Evolutionary conservation across 805 yeast genomes (phyloP).

Genomic region (Hanseniaspora osmophila): DNA sequence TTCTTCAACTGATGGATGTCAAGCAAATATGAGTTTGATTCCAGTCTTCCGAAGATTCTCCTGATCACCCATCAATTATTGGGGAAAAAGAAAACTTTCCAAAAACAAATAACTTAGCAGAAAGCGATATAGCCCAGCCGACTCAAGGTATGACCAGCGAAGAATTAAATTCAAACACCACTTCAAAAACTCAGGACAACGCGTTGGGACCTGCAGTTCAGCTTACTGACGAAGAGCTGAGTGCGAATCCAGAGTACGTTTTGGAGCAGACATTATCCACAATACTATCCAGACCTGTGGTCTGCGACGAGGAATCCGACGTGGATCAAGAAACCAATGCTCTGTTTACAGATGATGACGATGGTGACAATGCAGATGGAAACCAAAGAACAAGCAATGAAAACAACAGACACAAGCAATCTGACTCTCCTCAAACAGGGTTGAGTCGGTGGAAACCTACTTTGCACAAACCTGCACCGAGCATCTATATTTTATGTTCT

Average conservation of each 20-base stretch:
- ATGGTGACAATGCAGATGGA: not conserved
- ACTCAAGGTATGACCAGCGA: too few species aligned
- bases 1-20: too few species aligned
- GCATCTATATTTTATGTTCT: not conserved
- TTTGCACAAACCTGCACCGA: not conserved
- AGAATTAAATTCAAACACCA: too few species aligned
- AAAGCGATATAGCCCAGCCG: too few species aligned
- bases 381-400: not conserved
- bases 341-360: not conserved
- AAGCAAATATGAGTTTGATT: too few species aligned
- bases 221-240: not conserved
- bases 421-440: too few species aligned
- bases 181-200: not conserved
- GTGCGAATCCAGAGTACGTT: conserved; percentile 1
- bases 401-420: not conserved
- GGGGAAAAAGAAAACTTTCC: too few species aligned
- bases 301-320: not conserved
- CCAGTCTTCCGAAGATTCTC: too few species aligned
- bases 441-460: not conserved
- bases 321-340: not conserved
- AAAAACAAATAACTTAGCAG: too few species aligned
- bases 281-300: not conserved
- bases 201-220: not conserved
- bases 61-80: too few species aligned
- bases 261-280: conserved; percentile 3